Percentiles rank a stretch among this genome's conserved stretches.
Conservation (phyloP, 2,329 filamentous ascomycete species). For the Raffaelea deltoideospora region DNA sequence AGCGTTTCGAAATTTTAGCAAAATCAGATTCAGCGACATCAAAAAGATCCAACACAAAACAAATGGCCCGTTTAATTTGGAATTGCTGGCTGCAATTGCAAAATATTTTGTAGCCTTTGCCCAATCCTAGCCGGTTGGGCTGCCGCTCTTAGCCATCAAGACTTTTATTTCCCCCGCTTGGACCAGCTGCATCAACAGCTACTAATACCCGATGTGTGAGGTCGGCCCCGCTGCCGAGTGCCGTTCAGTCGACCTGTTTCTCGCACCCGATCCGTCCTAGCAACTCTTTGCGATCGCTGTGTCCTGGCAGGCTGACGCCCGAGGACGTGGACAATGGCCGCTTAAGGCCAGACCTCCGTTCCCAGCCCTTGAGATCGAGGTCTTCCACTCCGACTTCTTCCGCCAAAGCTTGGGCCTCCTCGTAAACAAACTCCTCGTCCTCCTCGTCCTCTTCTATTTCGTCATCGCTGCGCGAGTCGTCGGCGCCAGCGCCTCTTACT, state of each 20-base stretch:
- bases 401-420: constrained; percentile 44
- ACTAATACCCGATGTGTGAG: no score
- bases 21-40: no score
- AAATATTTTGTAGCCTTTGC: no score
- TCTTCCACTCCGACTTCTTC: constrained; percentile 63
- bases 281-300: constrained; percentile 66
- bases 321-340: constrained; percentile 35
- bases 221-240: no score
- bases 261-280: constrained; percentile 72
- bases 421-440: constrained; percentile 34
- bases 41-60: no score
- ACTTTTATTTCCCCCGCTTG: no score
- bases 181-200: no score
- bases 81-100: no score
- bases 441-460: constrained; percentile 54
- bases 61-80: no score
- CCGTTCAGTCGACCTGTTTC: constrained; percentile 43
- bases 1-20: no score
- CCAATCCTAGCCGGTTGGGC: no score
- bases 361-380: constrained; percentile 51
- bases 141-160: no score
- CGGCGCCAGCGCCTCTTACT: constrained; percentile 58
- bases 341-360: constrained; percentile 39
- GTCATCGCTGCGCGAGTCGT: constrained; percentile 78
- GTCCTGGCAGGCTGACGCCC: constrained; percentile 51